Conservation (phyloP, 2,329 filamentous ascomycete genomes). For the Monilinia laxa region DNA sequence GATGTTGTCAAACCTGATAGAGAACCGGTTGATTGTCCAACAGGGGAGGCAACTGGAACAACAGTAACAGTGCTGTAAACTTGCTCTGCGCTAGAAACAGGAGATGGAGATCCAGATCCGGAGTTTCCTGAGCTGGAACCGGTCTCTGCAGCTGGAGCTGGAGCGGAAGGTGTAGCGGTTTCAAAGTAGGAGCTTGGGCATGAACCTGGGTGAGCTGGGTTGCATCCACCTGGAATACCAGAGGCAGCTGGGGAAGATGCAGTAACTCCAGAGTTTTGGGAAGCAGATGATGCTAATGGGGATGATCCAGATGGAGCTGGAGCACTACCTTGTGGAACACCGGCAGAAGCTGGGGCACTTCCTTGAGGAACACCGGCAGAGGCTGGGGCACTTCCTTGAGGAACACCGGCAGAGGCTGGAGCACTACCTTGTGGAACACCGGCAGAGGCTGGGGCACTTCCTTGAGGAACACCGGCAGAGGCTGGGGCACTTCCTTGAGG, state of each 20-base stretch:
- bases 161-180: background rate
- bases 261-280: background rate
- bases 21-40: constrained; percentile 6
- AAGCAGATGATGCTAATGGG: background rate
- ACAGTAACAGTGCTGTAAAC: constrained; percentile 17
- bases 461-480: background rate
- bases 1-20: constrained; percentile 1
- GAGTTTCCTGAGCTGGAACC: constrained; percentile 14
- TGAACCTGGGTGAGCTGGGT: background rate
- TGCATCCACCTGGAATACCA: background rate
- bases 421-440: background rate
- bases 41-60: constrained; percentile 10
- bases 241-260: constrained; percentile 3
- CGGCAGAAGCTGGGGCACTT: background rate
- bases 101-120: background rate
- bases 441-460: background rate
- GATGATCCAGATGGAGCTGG: background rate
- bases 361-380: background rate
- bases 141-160: background rate
- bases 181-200: background rate
- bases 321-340: too few species aligned
- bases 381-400: background rate
- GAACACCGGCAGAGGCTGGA: background rate
- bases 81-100: background rate
- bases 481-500: background rate